Percentiles rank a stretch among this genome's conserved stretches.
Evolutionary conservation across 345 rosid species (phyloP).

Genomic region (Ceriops zippeliana): DNA sequence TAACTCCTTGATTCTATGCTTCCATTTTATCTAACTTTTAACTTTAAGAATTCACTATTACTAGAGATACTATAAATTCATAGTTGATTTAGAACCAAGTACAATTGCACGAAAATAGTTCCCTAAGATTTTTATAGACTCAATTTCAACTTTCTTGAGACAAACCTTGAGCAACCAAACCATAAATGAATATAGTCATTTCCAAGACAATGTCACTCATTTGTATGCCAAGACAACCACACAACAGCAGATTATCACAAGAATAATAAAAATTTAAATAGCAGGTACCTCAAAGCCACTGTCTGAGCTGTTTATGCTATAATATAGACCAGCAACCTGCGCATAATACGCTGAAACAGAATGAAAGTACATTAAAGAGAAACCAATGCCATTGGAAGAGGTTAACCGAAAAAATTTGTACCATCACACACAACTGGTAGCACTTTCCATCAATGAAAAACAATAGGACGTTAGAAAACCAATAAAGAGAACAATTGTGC

Average conservation of each 20-base stretch:
- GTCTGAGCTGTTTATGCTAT: constrained; percentile 44
- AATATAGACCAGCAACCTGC: constrained; percentile 82
- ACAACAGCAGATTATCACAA: neutral
- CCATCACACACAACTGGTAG: neutral
- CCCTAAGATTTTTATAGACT: too few relatives aligned
- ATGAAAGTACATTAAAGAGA: neutral
- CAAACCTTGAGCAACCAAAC: too few relatives aligned
- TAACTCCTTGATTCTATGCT: too few relatives aligned
- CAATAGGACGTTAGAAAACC: neutral
- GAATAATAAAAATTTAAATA: constrained; percentile 5
- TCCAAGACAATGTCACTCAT: too few relatives aligned
- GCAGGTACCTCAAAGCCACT: constrained; percentile 70
- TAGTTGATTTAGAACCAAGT: too few relatives aligned
- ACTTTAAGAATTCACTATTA: too few relatives aligned
- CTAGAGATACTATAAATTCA: too few relatives aligned
- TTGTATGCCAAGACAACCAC: neutral
- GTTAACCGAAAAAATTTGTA: neutral
- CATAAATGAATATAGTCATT: too few relatives aligned
- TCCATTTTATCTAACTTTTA: too few relatives aligned
- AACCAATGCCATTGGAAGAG: neutral
- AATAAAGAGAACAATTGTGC: neutral
- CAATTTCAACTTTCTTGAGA: too few relatives aligned
- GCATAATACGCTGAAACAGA: constrained; percentile 81
- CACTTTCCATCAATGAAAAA: neutral
- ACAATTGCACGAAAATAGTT: too few relatives aligned